Evolutionary conservation across 768 basidiomycete genomes (phyloP).

Genomic region (Kwoniella bestiolae): DNA sequence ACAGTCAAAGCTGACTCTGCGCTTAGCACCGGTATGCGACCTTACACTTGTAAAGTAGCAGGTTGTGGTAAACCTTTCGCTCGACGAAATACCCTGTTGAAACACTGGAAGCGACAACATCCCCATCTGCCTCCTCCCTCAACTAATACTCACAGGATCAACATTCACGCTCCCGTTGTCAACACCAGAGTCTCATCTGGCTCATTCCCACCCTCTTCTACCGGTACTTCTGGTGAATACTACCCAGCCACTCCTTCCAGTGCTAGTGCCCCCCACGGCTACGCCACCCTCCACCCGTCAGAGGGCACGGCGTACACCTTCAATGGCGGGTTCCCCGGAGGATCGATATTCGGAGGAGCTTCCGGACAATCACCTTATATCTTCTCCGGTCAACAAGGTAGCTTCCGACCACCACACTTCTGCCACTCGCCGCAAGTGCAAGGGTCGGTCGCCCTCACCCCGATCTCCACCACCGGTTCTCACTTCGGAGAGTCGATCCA

Average conservation of each 20-base stretch:
- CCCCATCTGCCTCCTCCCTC: conserved; percentile 42
- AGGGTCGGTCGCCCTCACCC: conserved; percentile 18
- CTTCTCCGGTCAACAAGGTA: conserved; percentile 5
- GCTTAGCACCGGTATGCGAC: conserved; percentile 57
- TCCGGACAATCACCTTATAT: conserved; percentile 9
- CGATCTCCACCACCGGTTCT: conserved; percentile 8
- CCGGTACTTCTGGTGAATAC: conserved; percentile 33
- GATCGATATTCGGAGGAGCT: conserved; percentile 20
- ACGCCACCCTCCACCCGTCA: conserved; percentile 50
- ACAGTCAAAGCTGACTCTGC: conserved; percentile 2
- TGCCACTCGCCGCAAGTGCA: conserved; percentile 15
- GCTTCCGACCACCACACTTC: conserved; percentile 1
- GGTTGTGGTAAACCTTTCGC: conserved; percentile 55
- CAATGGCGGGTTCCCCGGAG: conserved; percentile 32
- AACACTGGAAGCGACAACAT: conserved; percentile 57
- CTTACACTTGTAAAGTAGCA: conserved; percentile 54
- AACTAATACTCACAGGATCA: conserved; percentile 20
- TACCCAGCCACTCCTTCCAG: conserved; percentile 29
- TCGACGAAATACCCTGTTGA: conserved; percentile 59
- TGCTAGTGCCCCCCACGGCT: conserved; percentile 44
- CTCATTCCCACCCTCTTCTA: conserved; percentile 19
- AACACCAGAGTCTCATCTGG: conserved; percentile 16
- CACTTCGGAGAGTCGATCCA: conserved; percentile 14
- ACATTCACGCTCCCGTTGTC: conserved; percentile 20
- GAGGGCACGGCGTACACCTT: conserved; percentile 44